Evolutionary conservation across 805 yeast genomes (phyloP).

Genomic region (Yarrowia divulgata): DNA sequence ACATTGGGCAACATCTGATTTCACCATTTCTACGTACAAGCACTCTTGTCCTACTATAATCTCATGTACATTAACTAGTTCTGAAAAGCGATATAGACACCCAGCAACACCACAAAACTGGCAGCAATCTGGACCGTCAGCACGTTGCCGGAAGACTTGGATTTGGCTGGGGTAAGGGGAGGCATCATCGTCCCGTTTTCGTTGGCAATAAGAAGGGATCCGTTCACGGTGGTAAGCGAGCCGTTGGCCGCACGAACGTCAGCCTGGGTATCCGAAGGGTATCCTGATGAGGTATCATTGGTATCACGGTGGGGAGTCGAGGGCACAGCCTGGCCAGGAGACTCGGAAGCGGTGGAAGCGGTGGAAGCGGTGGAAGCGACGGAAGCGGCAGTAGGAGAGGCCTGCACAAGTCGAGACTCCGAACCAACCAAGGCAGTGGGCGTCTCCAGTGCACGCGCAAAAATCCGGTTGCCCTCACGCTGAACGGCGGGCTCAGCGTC

Average conservation of each 20-base stretch:
- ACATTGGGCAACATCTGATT: too few relatives aligned
- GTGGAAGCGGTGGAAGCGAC: not conserved
- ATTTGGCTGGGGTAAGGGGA: not conserved
- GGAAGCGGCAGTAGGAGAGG: not conserved
- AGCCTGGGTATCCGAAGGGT: constrained; percentile 4
- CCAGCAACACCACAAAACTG: constrained; percentile 32
- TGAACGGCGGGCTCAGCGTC: constrained; percentile 9
- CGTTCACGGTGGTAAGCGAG: constrained; percentile 14
- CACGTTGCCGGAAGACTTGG: constrained; percentile 10
- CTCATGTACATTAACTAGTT: constrained; percentile 18
- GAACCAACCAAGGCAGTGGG: constrained; percentile 10
- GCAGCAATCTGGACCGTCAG: constrained; percentile 35
- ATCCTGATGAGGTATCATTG: constrained; percentile 29
- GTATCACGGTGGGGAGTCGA: not conserved
- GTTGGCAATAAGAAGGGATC: constrained; percentile 8
- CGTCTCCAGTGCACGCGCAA: not conserved
- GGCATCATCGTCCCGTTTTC: constrained; percentile 22
- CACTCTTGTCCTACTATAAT: not conserved
- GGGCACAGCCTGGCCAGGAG: not conserved
- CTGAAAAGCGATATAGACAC: constrained; percentile 32
- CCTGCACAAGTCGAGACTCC: not conserved
- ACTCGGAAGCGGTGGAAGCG: not conserved
- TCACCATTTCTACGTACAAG: too few relatives aligned
- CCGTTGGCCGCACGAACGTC: constrained; percentile 1
- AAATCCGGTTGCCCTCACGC: constrained; percentile 2